Base-by-base conservation (phyloP, 1,139 yeast species). In the Debaryomyces robertsiae region DNA sequence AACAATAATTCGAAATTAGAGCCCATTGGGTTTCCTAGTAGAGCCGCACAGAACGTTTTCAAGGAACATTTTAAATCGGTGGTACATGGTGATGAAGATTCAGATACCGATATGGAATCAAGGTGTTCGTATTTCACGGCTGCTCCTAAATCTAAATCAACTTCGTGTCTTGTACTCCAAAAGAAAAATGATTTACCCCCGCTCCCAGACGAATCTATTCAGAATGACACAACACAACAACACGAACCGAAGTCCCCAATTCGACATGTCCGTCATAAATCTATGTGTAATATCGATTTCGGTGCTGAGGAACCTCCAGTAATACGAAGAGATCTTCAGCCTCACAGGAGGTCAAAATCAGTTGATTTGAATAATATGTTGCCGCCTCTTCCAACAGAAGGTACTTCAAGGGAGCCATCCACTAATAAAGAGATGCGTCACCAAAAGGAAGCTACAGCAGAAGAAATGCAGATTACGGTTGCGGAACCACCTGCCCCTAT, bases 401-500 rank as follows among this genome's bases (percentile, higher is more conserved):
- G 11, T 4, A 13, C 9, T 9, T 6, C 23, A 13, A 17, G 11
- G n/a, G 10, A 11, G 9, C 6, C 11, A 9, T 27, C 18, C 13
- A 17, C 16, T 29, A 27, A 14, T 25, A 25, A 33, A 25, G 13
- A 16, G 9, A 10, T 23, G 16, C 10, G 6, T 5, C 16, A 16
- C 6, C 11, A 15, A 10, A 17, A 33, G 25, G 36, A 10, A 33
- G 30, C 36, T 24, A 5, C 30, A 9, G 23, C 35, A 6, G 22
- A 33, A n/a, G 36, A 33, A 17, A 33, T 33, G 36, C 24, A 33
- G 17, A 33, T 33, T 9, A 16, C 22, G 9, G 63, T 72, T 9
- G 65, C 61, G 1, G 74, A 67, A 30, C 76, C 77, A 2, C 78
- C 78, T 4, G 46, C 48, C 14, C 62, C 56, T 33, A 66, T 73